These are phyloP conservation scores for Cyclotella atomus DNA, from an alignment of 108 stramenopile genomes.

Conservation along the genomic window DNA sequence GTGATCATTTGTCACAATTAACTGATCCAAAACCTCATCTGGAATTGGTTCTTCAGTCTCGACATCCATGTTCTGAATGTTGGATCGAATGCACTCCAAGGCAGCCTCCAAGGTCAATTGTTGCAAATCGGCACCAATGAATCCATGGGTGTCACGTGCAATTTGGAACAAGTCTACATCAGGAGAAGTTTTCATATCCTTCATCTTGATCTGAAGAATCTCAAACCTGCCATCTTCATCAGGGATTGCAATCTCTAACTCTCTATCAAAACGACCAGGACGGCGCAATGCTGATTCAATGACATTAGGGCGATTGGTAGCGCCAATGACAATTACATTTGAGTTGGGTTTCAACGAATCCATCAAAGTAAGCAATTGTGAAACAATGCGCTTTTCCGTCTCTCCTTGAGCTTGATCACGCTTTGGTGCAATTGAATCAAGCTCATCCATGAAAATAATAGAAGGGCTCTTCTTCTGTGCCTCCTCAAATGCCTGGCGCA, in stretches of 20 bases:
- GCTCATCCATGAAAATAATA: slow-evolving; percentile 98
- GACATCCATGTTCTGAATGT: slow-evolving; percentile 87
- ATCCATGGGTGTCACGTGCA: slow-evolving; percentile 89
- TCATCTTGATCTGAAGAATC: slow-evolving; percentile 95
- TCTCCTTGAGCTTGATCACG: slow-evolving; percentile 95
- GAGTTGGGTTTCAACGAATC: slow-evolving; percentile 91
- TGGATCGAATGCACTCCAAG: slow-evolving; percentile 84
- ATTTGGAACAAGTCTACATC: slow-evolving; percentile 91
- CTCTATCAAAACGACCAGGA: slow-evolving; percentile 97
- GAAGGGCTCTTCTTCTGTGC: slow-evolving; percentile 92
- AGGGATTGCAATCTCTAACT: slow-evolving; percentile 94
- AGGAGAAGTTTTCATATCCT: slow-evolving; percentile 88
- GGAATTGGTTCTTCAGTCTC: slow-evolving; percentile 80
- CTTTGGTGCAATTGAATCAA: slow-evolving; percentile 98
- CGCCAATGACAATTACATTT: slow-evolving; percentile 96
- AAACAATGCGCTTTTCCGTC: slow-evolving; percentile 96
- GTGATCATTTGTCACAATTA: slow-evolving; percentile 92
- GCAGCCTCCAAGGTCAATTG: slow-evolving; percentile 96
- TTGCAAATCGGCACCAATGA: slow-evolving; percentile 95
- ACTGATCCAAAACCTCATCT: slow-evolving; percentile 82
- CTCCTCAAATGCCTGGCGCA: slow-evolving; percentile 90
- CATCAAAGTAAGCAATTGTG: slow-evolving; percentile 96
- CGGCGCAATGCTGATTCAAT: slow-evolving; percentile 96
- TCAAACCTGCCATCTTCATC: slow-evolving; percentile 90
- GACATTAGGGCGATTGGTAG: slow-evolving; percentile 93